Percentiles rank a stretch among this genome's conserved stretches.
phyloP scores from a whole-genome alignment of 2,329 filamentous ascomycete genomes.

The Clonostachys byssicola region DNA sequence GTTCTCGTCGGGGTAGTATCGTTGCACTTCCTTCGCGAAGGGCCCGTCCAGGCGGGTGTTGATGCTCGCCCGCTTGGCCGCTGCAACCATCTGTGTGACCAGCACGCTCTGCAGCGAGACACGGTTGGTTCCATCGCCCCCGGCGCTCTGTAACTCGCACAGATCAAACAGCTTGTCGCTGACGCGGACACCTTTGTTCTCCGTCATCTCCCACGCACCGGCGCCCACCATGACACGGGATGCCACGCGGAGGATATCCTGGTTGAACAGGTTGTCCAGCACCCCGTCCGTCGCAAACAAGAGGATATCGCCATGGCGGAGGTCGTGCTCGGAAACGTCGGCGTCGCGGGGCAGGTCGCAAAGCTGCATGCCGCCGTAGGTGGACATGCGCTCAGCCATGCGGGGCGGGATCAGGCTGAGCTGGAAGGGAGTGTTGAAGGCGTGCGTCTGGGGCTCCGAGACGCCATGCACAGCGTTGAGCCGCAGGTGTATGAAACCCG shows the following conservation, averaged over 20 bases:
- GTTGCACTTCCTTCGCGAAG: slow-evolving; percentile 92
- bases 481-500: slow-evolving; percentile 83
- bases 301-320: slow-evolving; percentile 90
- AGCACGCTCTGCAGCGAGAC: slow-evolving; percentile 71
- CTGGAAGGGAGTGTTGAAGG: slow-evolving; percentile 97
- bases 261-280: slow-evolving; percentile 91
- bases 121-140: slow-evolving; percentile 14
- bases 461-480: slow-evolving; percentile 80
- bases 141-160: slow-evolving; percentile 9
- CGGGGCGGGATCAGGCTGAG: slow-evolving; percentile 80
- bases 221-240: slow-evolving; percentile 69
- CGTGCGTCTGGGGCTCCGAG: slow-evolving; percentile 87
- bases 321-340: slow-evolving; percentile 68
- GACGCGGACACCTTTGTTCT: slow-evolving; percentile 55
- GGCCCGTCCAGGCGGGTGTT: slow-evolving; percentile 83
- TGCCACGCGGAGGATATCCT: slow-evolving; percentile 80
- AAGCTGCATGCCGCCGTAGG: slow-evolving; percentile 79
- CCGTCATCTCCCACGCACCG: slow-evolving; percentile 69
- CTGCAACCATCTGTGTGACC: slow-evolving; percentile 72
- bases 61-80: slow-evolving; percentile 80
- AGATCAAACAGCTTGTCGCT: slow-evolving; percentile 52
- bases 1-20: slow-evolving; percentile 77
- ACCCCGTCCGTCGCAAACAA: slow-evolving; percentile 92
- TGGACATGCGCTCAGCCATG: slow-evolving; percentile 73
- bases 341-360: slow-evolving; percentile 83